A percentile compares a stretch with the other conserved stretches of the same genome.
phyloP scores from a whole-genome alignment of 2,329 filamentous ascomycete genomes.

The Fusarium verticillioides region DNA sequence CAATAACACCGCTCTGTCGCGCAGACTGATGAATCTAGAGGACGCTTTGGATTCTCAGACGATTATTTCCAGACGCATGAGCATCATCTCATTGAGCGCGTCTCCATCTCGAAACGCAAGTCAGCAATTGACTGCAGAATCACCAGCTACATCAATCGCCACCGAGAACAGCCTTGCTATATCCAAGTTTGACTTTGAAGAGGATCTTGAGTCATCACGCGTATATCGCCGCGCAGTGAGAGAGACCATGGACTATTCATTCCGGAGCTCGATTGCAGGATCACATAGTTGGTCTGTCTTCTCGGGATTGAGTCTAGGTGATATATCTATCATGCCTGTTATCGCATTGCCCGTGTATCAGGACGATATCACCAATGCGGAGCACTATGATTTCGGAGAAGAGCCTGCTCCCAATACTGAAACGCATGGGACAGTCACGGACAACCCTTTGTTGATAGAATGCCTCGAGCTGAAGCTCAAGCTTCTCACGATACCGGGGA shows the following conservation, averaged over 20 bases:
- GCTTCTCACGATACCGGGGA: neutral
- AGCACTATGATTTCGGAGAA: neutral
- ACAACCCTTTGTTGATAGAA: neutral
- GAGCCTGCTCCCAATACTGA: fast-evolving
- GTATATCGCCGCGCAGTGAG: neutral
- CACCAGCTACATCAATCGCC: fast-evolving
- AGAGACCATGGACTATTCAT: neutral
- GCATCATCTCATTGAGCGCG: fast-evolving
- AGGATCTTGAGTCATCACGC: neutral
- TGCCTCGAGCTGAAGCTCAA: neutral
- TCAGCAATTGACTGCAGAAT: fast-evolving
- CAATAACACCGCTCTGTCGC: neutral
- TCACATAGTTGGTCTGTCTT: neutral
- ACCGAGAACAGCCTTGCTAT: fast-evolving
- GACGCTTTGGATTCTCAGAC: neutral
- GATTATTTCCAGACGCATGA: neutral
- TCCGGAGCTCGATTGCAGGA: neutral
- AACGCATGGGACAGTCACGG: fast-evolving
- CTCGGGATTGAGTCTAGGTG: neutral
- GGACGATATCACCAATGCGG: neutral
- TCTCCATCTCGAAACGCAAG: neutral
- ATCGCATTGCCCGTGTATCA: neutral
- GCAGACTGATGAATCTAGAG: constrained; percentile 9
- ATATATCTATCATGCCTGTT: neutral
- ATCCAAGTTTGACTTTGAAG: neutral